Conservation (phyloP, 1,139 yeast genomes). For the Zygoascus hellenicus region DNA sequence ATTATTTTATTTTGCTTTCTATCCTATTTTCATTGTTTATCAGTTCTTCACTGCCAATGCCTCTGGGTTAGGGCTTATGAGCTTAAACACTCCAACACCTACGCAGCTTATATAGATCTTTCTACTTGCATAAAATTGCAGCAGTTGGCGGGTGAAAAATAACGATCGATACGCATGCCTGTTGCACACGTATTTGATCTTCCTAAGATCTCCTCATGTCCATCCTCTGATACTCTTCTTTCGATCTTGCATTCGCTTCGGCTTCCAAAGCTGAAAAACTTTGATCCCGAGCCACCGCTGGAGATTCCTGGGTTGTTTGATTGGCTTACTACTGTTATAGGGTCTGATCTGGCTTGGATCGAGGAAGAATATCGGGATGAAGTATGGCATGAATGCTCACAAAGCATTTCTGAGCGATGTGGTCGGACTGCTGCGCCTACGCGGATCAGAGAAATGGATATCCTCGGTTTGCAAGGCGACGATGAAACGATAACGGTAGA, state of each 20-base stretch:
- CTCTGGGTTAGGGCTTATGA: too few species aligned
- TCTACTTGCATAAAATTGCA: too few species aligned
- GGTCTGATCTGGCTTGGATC: constrained; percentile 53
- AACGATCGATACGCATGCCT: background rate
- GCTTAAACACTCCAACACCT: too few species aligned
- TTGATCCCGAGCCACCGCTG: constrained; percentile 31
- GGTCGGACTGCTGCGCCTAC: constrained; percentile 85
- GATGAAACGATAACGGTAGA: constrained; percentile 30
- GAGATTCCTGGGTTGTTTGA: constrained; percentile 38
- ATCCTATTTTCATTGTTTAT: too few species aligned
- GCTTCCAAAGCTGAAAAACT: constrained; percentile 51
- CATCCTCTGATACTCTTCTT: constrained; percentile 46
- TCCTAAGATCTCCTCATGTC: constrained; percentile 47
- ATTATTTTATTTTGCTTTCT: too few species aligned
- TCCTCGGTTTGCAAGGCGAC: constrained; percentile 13
- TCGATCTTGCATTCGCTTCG: constrained; percentile 45
- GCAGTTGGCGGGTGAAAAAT: too few species aligned
- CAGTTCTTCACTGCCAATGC: too few species aligned
- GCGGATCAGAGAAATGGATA: constrained; percentile 45
- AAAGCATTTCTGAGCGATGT: constrained; percentile 71
- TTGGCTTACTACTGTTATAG: constrained; percentile 63
- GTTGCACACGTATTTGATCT: constrained; percentile 47
- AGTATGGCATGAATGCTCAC: constrained; percentile 52
- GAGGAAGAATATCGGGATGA: constrained; percentile 36
- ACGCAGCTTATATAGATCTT: too few species aligned